Percentiles rank a stretch among this genome's conserved stretches.
Conservation (phyloP, 1,139 yeast species). For the Scheffersomyces insectosa region DNA sequence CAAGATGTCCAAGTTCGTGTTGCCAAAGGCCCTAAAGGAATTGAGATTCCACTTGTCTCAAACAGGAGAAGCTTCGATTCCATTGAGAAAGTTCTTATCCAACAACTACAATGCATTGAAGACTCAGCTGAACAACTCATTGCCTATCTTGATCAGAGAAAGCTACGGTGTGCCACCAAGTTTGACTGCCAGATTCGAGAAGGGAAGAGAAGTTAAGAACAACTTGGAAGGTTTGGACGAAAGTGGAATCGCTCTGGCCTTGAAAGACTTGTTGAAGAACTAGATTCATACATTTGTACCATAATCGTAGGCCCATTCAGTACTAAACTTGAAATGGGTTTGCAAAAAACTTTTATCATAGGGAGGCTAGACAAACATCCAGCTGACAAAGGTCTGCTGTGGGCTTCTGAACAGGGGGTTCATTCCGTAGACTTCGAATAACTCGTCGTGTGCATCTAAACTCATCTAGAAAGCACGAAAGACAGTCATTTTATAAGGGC, state of each 20-base stretch:
- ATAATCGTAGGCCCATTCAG: too few relatives aligned
- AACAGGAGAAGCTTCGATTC: slow-evolving; percentile 67
- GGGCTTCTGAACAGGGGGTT: too few relatives aligned
- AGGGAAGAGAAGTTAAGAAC: slow-evolving; percentile 44
- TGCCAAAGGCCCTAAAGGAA: slow-evolving; percentile 70
- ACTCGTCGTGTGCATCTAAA: too few relatives aligned
- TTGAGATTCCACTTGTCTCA: slow-evolving; percentile 80
- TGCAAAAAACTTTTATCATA: too few relatives aligned
- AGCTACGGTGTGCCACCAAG: slow-evolving; percentile 71
- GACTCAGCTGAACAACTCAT: slow-evolving; percentile 38
- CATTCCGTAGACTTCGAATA: too few relatives aligned
- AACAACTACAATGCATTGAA: slow-evolving; percentile 64
- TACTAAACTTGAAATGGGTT: too few relatives aligned
- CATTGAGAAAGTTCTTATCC: slow-evolving; percentile 62
- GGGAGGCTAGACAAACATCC: too few relatives aligned
- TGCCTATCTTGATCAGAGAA: slow-evolving; percentile 78
- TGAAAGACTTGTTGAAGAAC: slow-evolving; percentile 38
- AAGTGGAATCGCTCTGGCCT: slow-evolving; percentile 37
- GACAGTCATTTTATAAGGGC: too few relatives aligned
- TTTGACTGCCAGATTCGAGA: slow-evolving; percentile 67
- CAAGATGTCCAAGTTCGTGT: slow-evolving; percentile 55
- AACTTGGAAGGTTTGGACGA: slow-evolving; percentile 49
- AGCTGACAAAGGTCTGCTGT: too few relatives aligned
- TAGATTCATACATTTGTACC: slow-evolving; percentile 2
- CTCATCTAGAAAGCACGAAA: too few relatives aligned